Conservation (phyloP, 2,329 filamentous ascomycete species). For the Penicillium brasilianum region DNA sequence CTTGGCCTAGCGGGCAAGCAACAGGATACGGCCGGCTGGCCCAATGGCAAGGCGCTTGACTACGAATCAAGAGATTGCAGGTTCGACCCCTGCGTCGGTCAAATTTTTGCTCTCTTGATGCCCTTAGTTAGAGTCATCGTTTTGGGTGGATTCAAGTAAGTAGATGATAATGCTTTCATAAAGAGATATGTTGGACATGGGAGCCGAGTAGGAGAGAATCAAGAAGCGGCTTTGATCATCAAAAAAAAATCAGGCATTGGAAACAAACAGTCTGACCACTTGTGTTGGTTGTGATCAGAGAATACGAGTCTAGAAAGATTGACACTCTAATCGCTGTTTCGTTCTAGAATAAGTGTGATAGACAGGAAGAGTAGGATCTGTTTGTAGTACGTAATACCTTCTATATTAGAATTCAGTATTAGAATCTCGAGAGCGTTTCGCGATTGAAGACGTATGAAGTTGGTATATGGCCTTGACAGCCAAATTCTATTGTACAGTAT, state of each 20-base stretch:
- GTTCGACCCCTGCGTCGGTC: conserved; percentile 52
- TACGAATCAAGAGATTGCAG: conserved; percentile 59
- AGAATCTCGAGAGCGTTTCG: too few species aligned
- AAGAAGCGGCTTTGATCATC: too few species aligned
- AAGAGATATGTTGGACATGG: too few species aligned
- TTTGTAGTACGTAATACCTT: neutral
- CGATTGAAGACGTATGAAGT: neutral
- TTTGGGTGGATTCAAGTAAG: neutral
- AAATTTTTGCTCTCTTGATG: conserved; percentile 28
- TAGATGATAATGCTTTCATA: neutral
- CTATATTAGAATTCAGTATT: neutral
- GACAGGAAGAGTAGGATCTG: neutral
- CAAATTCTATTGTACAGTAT: conserved; percentile 10
- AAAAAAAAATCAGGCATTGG: neutral
- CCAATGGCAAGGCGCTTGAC: conserved; percentile 59
- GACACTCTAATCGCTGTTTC: neutral
- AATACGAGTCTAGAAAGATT: neutral
- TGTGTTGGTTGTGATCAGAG: neutral
- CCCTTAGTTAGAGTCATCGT: too few species aligned
- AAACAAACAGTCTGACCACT: neutral
- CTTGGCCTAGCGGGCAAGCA: conserved; percentile 1
- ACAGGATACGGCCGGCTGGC: conserved; percentile 41
- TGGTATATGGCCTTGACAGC: neutral
- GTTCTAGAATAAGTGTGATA: neutral
- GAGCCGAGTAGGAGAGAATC: too few species aligned